A percentile compares a stretch with the other conserved stretches of the same genome.
phyloP scores from a whole-genome alignment of 768 basidiomycete species.

The Rhizopogon roseolus region DNA sequence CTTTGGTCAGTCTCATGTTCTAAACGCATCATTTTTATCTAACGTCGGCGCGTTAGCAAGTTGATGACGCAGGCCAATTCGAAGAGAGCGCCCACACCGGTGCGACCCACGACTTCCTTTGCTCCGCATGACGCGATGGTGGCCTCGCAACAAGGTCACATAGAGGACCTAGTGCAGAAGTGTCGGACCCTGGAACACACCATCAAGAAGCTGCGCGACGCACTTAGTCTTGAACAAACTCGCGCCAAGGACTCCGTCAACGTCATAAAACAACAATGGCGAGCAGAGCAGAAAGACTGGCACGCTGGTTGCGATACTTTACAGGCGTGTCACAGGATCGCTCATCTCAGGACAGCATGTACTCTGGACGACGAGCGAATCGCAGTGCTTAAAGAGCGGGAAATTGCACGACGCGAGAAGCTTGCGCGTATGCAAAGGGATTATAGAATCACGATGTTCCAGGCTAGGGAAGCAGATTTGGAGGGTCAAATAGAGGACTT shows the following conservation, averaged over 20 bases:
- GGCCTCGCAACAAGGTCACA: constrained; percentile 60
- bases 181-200: constrained; percentile 62
- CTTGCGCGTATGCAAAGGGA: constrained; percentile 60
- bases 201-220: constrained; percentile 48
- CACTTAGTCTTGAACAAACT: constrained; percentile 38
- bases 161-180: constrained; percentile 68
- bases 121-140: constrained; percentile 44
- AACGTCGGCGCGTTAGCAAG: neutral
- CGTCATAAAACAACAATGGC: constrained; percentile 35
- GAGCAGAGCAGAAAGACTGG: constrained; percentile 54
- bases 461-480: constrained; percentile 55
- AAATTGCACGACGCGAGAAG: constrained; percentile 51
- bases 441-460: constrained; percentile 62
- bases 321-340: constrained; percentile 58
- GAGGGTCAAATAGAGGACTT: constrained; percentile 48
- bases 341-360: constrained; percentile 52
- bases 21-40: neutral
- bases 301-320: constrained; percentile 58
- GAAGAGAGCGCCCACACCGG: constrained; percentile 4
- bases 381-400: constrained; percentile 49
- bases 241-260: constrained; percentile 31
- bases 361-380: constrained; percentile 51
- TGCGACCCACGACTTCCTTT: constrained; percentile 6
- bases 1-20: neutral
- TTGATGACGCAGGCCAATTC: neutral